phyloP scores from a whole-genome alignment of 306 rosid species.

The Cicer judaicum region DNA sequence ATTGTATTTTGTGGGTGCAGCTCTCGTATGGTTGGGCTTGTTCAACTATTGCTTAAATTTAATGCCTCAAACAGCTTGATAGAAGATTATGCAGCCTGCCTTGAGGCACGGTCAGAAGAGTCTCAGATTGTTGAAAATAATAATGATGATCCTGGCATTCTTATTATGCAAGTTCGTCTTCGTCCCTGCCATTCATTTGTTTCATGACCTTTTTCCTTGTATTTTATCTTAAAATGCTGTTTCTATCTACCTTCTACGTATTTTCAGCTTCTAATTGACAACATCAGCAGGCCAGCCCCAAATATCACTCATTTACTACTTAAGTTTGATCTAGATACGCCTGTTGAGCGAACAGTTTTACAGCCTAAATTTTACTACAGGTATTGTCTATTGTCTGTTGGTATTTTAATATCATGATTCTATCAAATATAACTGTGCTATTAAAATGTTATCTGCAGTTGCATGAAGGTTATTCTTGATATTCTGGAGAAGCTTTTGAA shows the following conservation, averaged over 20 bases:
- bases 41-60: conserved; percentile 77
- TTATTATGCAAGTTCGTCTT: conserved; percentile 83
- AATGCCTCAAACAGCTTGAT: conserved; percentile 76
- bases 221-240: conserved; percentile 28
- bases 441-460: conserved; percentile 62
- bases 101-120: conserved; percentile 84
- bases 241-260: conserved; percentile 17
- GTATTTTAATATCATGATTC: conserved; percentile 19
- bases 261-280: conserved; percentile 91
- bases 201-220: conserved; percentile 7
- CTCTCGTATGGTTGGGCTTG: conserved; percentile 96
- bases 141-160: conserved; percentile 88
- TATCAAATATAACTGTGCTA: conserved; percentile 35
- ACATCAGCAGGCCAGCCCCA: conserved; percentile 92
- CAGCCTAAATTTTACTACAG: conserved; percentile 97
- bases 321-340: conserved; percentile 81
- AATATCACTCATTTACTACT: conserved; percentile 84
- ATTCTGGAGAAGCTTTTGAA: conserved; percentile 84
- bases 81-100: conserved; percentile 99
- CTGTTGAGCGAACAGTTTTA: conserved; percentile 78
- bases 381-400: conserved; percentile 49
- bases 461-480: conserved; percentile 95
- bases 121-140: conserved; percentile 67
- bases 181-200: conserved; percentile 16
- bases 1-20: conserved; percentile 56